Evolutionary conservation across 345 rosid species (phyloP).

Genomic region (Kandelia obovata): DNA sequence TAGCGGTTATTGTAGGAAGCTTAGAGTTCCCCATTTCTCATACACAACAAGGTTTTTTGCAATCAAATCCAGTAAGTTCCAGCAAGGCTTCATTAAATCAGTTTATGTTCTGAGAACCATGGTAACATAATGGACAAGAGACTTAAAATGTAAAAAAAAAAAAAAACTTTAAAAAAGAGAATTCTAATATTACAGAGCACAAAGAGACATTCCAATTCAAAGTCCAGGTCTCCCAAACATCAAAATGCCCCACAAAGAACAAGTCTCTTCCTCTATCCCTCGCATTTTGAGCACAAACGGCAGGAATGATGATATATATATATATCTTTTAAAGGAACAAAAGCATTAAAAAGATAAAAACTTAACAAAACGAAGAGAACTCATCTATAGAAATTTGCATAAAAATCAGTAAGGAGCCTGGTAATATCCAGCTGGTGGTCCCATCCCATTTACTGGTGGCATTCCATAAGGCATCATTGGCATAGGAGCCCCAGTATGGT

Average conservation of each 20-base stretch:
- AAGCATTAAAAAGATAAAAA: slow-evolving; percentile 17
- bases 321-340: slow-evolving; percentile 17
- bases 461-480: slow-evolving; percentile 52
- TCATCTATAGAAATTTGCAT: slow-evolving; percentile 20
- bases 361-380: slow-evolving; percentile 24
- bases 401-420: slow-evolving; percentile 34
- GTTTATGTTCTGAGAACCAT: neutral
- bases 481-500: slow-evolving; percentile 35
- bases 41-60: neutral
- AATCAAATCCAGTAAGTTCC: neutral
- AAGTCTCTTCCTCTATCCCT: slow-evolving; percentile 13
- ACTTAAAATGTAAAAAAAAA: neutral
- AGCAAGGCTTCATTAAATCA: neutral
- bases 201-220: slow-evolving; percentile 25
- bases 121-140: slow-evolving; percentile 7
- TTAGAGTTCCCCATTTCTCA: neutral
- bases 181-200: slow-evolving; percentile 42
- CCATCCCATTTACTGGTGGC: slow-evolving; percentile 54
- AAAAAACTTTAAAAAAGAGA: neutral
- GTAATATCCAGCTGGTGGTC: slow-evolving; percentile 48
- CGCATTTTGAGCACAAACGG: slow-evolving; percentile 23
- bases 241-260: slow-evolving; percentile 28
- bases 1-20: too few relatives aligned
- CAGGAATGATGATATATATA: slow-evolving; percentile 23
- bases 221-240: slow-evolving; percentile 30